These are phyloP conservation scores for Plantago elongata DNA, from an alignment of 257 asterid genomes.

Conservation along the genomic window DNA sequence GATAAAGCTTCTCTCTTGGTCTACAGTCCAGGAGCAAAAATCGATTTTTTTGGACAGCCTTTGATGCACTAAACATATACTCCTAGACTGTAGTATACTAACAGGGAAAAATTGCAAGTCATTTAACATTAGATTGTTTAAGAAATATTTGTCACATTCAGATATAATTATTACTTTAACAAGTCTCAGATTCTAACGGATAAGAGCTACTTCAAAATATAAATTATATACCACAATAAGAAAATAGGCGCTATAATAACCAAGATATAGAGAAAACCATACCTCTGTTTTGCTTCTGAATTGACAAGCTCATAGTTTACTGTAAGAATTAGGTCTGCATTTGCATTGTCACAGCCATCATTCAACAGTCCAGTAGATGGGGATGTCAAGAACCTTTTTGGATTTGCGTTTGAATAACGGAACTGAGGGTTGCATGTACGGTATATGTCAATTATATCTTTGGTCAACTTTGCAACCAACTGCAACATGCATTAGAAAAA, in stretches of 20 bases:
- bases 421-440: conserved; percentile 82
- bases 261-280: conserved; percentile 21
- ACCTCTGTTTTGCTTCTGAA: conserved; percentile 74
- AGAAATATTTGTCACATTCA: not conserved
- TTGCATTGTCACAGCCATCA: conserved; percentile 88
- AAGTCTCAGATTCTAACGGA: conserved; percentile 15
- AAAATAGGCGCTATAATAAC: conserved; percentile 8
- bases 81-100: too few relatives aligned
- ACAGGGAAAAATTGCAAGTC: not conserved
- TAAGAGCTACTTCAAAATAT: not conserved
- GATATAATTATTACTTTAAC: conserved; percentile 12
- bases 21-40: too few relatives aligned
- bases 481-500: conserved; percentile 32
- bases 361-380: conserved; percentile 83
- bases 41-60: too few relatives aligned
- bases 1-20: too few relatives aligned
- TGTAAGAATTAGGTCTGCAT: conserved; percentile 82
- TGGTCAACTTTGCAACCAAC: conserved; percentile 90
- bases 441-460: conserved; percentile 81
- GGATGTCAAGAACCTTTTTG: conserved; percentile 91
- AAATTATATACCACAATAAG: not conserved
- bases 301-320: conserved; percentile 68
- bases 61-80: too few relatives aligned
- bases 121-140: not conserved
- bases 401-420: conserved; percentile 73